Conservation (phyloP, 176 grass and related monocot genomes). For the Bonia amplexicaulis region DNA sequence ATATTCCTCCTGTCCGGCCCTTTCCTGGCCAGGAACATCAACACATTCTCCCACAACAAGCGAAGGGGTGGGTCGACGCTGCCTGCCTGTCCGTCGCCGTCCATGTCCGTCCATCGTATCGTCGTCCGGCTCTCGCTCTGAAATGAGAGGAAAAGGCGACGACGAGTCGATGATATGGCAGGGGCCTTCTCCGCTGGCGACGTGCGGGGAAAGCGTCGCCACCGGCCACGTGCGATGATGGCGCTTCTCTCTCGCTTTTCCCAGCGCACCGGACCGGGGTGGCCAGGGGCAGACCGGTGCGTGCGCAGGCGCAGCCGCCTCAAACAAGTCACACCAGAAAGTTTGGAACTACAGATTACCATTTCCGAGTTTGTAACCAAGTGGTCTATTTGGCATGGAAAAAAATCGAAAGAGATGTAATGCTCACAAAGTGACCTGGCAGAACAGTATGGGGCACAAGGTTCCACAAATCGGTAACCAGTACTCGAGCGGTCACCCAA, state of each 20-base stretch:
- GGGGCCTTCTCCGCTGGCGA: background rate
- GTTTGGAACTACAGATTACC: background rate
- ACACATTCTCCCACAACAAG: background rate
- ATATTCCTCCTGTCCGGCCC: slow-evolving; percentile 44
- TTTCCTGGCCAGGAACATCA: slow-evolving; percentile 28
- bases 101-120: background rate
- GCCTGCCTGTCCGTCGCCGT: background rate
- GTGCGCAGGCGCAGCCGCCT: background rate
- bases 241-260: background rate
- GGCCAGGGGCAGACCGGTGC: background rate
- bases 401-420: background rate
- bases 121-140: background rate
- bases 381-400: background rate
- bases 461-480: too few species aligned
- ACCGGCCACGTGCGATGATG: slow-evolving; percentile 9
- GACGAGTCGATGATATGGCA: background rate
- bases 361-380: background rate
- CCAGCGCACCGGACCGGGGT: background rate
- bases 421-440: background rate
- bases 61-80: background rate
- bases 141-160: background rate
- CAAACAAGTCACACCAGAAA: background rate
- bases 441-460: background rate
- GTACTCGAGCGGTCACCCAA: too few species aligned
- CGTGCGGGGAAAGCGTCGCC: background rate